phyloP scores from a whole-genome alignment of 257 asterid species.

The Lycium ferocissimum region DNA sequence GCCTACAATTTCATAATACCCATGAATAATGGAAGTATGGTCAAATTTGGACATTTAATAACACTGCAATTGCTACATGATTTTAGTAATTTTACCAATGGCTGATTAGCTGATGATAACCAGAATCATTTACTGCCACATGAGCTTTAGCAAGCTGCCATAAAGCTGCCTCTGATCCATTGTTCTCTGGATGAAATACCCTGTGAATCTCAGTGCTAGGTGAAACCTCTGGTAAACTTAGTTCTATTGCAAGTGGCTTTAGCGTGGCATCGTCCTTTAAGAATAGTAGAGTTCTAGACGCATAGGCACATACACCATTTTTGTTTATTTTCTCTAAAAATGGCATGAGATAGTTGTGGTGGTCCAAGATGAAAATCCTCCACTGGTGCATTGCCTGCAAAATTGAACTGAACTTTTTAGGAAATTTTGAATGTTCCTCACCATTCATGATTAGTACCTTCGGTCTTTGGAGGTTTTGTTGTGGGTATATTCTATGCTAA shows the following conservation, averaged over 20 bases:
- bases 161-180: conserved; percentile 56
- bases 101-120: conserved; percentile 53
- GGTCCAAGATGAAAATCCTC: conserved; percentile 59
- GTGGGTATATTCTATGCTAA: conserved; percentile 15
- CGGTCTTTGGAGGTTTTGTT: background rate
- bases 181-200: conserved; percentile 49
- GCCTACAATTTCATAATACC: conserved; percentile 38
- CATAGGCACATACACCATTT: conserved; percentile 47
- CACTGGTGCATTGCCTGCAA: conserved; percentile 57
- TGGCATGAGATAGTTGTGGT: conserved; percentile 62
- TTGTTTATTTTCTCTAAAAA: conserved; percentile 43
- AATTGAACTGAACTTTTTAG: background rate
- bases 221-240: conserved; percentile 48
- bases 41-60: background rate
- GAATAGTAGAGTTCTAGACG: conserved; percentile 58
- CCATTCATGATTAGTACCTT: background rate
- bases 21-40: background rate
- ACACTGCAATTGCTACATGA: background rate
- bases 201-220: conserved; percentile 38
- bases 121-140: conserved; percentile 56
- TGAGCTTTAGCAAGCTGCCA: conserved; percentile 71
- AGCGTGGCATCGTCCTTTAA: conserved; percentile 53
- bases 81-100: conserved; percentile 50
- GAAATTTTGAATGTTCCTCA: conserved; percentile 4
- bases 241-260: conserved; percentile 59